Percentiles rank a stretch among this genome's conserved stretches.
phyloP scores from a whole-genome alignment of 768 basidiomycete genomes.

The Pleurotus tuoliensis region DNA sequence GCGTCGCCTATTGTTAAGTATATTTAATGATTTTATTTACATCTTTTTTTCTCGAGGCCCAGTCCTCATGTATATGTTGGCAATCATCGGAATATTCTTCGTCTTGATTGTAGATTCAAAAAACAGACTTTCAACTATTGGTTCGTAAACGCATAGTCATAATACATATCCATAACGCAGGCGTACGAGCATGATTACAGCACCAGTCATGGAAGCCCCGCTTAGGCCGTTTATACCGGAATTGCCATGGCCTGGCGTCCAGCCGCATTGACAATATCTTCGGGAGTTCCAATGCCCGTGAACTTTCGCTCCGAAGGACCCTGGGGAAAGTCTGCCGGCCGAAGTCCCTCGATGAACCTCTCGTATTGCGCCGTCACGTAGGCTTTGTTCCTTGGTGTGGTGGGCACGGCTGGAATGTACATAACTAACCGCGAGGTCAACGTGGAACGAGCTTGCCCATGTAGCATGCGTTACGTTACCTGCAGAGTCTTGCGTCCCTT shows the following conservation, averaged over 20 bases:
- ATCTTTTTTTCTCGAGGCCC: no score
- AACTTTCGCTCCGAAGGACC: conserved; percentile 33
- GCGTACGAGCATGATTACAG: no score
- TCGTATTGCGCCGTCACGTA: conserved; percentile 64
- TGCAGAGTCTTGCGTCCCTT: conserved; percentile 45
- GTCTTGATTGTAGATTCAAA: no score
- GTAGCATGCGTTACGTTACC: neutral
- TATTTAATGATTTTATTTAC: no score
- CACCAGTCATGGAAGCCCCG: no score
- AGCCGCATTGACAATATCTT: conserved; percentile 29
- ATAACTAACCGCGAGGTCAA: conserved; percentile 42
- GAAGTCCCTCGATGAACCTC: conserved; percentile 53
- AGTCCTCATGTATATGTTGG: no score
- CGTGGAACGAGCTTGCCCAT: neutral
- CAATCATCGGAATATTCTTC: no score
- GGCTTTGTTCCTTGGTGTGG: conserved; percentile 54
- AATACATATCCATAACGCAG: no score
- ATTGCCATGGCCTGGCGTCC: conserved; percentile 36
- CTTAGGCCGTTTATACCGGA: no score
- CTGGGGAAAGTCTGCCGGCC: conserved; percentile 73
- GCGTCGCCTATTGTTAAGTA: no score
- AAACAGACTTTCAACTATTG: no score
- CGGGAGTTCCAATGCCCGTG: conserved; percentile 27
- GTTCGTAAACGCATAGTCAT: no score
- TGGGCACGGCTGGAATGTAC: conserved; percentile 74